Percentiles rank a stretch among this genome's conserved stretches.
phyloP scores from a whole-genome alignment of 129 eudicot species.

The Silybum marianum region DNA sequence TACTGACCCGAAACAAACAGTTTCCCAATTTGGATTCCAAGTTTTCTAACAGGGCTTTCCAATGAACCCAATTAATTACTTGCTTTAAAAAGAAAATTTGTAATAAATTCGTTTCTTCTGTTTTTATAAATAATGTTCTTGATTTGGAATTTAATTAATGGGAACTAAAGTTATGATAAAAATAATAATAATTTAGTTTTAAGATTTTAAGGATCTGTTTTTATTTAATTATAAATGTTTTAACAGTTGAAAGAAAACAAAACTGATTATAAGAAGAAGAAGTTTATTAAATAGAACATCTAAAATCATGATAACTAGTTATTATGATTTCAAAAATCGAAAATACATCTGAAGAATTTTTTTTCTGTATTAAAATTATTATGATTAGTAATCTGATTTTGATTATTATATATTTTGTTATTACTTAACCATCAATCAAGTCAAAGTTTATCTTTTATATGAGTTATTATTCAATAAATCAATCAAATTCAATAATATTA shows the following conservation, averaged over 20 bases:
- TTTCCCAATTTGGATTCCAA: slow-evolving; percentile 5
- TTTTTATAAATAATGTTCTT: neutral
- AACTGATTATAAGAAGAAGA: no score
- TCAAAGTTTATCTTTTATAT: neutral
- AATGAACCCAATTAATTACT: neutral
- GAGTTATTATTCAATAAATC: no score
- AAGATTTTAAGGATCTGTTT: neutral
- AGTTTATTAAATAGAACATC: neutral
- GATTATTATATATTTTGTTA: no score
- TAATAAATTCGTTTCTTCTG: neutral
- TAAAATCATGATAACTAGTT: neutral
- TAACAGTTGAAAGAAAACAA: neutral
- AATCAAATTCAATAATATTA: no score
- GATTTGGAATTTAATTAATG: neutral
- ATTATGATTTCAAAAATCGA: no score
- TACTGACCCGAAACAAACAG: slow-evolving; percentile 11
- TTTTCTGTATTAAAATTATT: no score
- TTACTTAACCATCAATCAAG: no score
- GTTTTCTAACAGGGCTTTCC: neutral
- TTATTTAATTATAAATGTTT: neutral
- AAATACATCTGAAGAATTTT: no score
- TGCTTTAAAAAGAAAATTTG: neutral
- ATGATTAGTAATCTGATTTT: no score
- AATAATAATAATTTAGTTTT: neutral
- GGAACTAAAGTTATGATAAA: neutral